Percentiles rank a stretch among this genome's conserved stretches.
These are phyloP conservation scores for Potentilla sterilis DNA, from an alignment of 306 rosid genomes.

Conservation along the genomic window DNA sequence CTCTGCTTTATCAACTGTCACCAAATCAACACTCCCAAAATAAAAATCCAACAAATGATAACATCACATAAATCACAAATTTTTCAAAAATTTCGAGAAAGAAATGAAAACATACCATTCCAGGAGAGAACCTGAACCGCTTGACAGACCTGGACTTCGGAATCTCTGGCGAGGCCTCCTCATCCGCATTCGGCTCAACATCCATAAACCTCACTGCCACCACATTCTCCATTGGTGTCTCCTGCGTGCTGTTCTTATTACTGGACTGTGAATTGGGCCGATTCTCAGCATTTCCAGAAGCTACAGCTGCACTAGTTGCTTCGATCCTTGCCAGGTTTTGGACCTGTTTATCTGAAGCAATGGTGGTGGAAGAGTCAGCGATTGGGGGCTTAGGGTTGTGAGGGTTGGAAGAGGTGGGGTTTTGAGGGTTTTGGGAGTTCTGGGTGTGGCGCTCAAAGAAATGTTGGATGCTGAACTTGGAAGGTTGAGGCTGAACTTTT, in stretches of 20 bases:
- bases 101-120: slow-evolving; percentile 57
- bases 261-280: neutral
- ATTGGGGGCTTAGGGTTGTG: slow-evolving; percentile 2
- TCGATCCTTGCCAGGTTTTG: neutral
- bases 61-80: too few species aligned
- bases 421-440: slow-evolving; percentile 52
- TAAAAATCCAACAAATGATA: neutral
- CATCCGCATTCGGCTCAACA: slow-evolving; percentile 27
- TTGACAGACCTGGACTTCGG: slow-evolving; percentile 53
- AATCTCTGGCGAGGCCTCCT: slow-evolving; percentile 57
- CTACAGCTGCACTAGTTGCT: slow-evolving; percentile 1
- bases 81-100: neutral
- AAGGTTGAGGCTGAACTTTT: slow-evolving; percentile 46
- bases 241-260: slow-evolving; percentile 9
- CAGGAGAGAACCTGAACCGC: slow-evolving; percentile 88
- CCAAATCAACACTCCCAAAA: slow-evolving; percentile 25
- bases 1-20: slow-evolving; percentile 81
- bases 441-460: slow-evolving; percentile 83
- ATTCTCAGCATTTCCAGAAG: slow-evolving; percentile 9
- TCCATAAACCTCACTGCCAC: slow-evolving; percentile 1
- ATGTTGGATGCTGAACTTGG: slow-evolving; percentile 84
- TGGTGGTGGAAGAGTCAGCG: neutral
- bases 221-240: slow-evolving; percentile 40
- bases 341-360: neutral
- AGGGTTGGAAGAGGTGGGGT: slow-evolving; percentile 7